phyloP scores from a whole-genome alignment of 192 early-diverging fungal species.

The Lobosporangium transversale region DNA sequence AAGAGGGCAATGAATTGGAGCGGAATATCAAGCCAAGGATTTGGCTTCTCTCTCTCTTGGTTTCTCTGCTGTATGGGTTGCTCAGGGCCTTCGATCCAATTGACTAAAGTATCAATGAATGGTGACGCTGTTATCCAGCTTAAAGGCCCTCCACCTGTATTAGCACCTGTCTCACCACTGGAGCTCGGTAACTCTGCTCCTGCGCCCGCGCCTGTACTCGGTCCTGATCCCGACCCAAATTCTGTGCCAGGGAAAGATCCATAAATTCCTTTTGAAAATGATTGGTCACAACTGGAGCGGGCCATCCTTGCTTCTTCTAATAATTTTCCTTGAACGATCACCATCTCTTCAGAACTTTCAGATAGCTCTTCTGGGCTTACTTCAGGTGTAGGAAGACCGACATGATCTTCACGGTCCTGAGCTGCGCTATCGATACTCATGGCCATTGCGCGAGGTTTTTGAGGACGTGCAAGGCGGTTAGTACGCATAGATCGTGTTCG shows the following conservation, averaged over 20 bases:
- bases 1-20: conserved; percentile 61
- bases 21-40: conserved; percentile 58
- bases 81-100: conserved; percentile 54
- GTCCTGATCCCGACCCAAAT: not conserved
- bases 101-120: conserved; percentile 45
- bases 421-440: not conserved
- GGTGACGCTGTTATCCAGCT: conserved; percentile 35
- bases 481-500: too few species aligned
- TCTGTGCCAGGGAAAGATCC: conserved; percentile 6
- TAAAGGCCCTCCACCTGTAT: conserved; percentile 3
- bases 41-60: conserved; percentile 45
- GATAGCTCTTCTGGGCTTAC: conserved; percentile 41
- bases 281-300: not conserved
- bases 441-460: not conserved
- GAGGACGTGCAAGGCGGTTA: too few species aligned
- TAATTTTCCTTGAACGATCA: conserved; percentile 12
- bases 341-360: conserved; percentile 44
- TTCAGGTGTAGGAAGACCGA: conserved; percentile 35
- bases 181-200: not conserved
- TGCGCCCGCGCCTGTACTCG: too few species aligned
- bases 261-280: not conserved
- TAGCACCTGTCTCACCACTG: not conserved
- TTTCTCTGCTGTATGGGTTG: conserved; percentile 2
- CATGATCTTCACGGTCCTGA: not conserved
- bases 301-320: conserved; percentile 15